Percentiles rank a stretch among this genome's conserved stretches.
These are phyloP conservation scores for Trypanosoma caninum DNA, from an alignment of 208 protist species.

Conservation along the genomic window DNA sequence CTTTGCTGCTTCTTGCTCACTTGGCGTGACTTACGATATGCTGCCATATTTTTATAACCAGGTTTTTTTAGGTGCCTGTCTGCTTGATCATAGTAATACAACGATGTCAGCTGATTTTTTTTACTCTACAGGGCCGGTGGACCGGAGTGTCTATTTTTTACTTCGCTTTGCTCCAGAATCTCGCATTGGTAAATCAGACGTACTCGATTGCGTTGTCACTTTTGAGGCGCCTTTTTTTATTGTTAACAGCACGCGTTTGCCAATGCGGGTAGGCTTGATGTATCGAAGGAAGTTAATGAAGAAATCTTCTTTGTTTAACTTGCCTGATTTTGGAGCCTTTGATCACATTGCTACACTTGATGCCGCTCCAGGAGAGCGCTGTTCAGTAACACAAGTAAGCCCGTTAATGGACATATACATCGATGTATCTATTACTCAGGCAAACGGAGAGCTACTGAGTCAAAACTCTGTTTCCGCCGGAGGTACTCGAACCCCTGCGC, in stretches of 20 bases:
- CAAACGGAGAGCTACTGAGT: slow-evolving; percentile 44
- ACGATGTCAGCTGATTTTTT: slow-evolving; percentile 15
- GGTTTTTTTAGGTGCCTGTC: slow-evolving; percentile 47
- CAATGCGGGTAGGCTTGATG: slow-evolving; percentile 44
- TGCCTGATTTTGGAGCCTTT: slow-evolving; percentile 31
- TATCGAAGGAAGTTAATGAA: slow-evolving; percentile 22
- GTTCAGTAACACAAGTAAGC: slow-evolving; percentile 56
- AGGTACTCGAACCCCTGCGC: slow-evolving; percentile 6
- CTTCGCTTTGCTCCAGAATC: slow-evolving; percentile 23
- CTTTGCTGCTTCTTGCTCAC: slow-evolving; percentile 19
- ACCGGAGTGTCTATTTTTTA: slow-evolving; percentile 40
- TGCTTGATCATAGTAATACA: not conserved
- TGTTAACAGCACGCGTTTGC: slow-evolving; percentile 51
- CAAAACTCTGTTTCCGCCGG: not conserved
- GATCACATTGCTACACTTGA: slow-evolving; percentile 31
- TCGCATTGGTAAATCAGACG: slow-evolving; percentile 9
- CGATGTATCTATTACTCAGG: slow-evolving; percentile 42
- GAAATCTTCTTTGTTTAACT: slow-evolving; percentile 28
- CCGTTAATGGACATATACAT: slow-evolving; percentile 62
- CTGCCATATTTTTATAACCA: slow-evolving; percentile 42
- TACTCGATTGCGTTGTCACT: slow-evolving; percentile 32
- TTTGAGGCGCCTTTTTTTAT: slow-evolving; percentile 52
- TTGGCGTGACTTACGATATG: slow-evolving; percentile 63
- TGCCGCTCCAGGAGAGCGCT: slow-evolving; percentile 26
- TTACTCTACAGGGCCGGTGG: slow-evolving; percentile 18